phyloP scores from a whole-genome alignment of 257 asterid genomes.

The Solanum chmielewskii region DNA sequence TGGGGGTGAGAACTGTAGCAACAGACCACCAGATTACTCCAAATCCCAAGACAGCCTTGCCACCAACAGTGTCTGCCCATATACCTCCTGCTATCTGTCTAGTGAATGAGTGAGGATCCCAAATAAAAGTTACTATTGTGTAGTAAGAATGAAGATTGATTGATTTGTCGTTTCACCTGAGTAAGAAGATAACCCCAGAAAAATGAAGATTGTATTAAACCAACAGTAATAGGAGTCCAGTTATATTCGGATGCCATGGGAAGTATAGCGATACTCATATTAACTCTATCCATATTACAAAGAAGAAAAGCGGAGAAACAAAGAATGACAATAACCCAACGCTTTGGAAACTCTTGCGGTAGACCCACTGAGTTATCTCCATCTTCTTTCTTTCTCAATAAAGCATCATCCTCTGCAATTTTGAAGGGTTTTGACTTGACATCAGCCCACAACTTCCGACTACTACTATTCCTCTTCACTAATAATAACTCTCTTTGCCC shows the following conservation, averaged over 20 bases:
- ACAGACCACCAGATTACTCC: constrained; percentile 97
- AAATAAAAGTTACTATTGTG: neutral
- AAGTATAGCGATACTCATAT: constrained; percentile 95
- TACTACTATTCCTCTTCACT: constrained; percentile 8
- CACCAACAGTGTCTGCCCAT: constrained; percentile 96
- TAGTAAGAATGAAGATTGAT: neutral
- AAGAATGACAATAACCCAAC: constrained; percentile 82
- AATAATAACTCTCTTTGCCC: constrained; percentile 9
- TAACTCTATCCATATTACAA: constrained; percentile 93
- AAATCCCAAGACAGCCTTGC: constrained; percentile 73
- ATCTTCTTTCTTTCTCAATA: constrained; percentile 3
- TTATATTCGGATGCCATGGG: constrained; percentile 78
- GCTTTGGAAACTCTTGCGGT: constrained; percentile 68
- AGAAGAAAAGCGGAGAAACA: constrained; percentile 80
- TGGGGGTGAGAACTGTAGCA: constrained; percentile 71
- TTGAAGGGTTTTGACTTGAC: constrained; percentile 53
- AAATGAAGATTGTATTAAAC: constrained; percentile 78
- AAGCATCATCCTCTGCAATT: constrained; percentile 17
- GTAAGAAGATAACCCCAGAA: constrained; percentile 97
- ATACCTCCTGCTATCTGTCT: constrained; percentile 76
- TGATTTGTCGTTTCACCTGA: constrained; percentile 34
- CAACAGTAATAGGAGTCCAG: constrained; percentile 86
- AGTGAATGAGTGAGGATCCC: neutral
- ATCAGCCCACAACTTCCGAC: constrained; percentile 45
- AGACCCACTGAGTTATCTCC: neutral